Conservation (phyloP, 2,329 filamentous ascomycete genomes). For the Drechslera avenae region DNA sequence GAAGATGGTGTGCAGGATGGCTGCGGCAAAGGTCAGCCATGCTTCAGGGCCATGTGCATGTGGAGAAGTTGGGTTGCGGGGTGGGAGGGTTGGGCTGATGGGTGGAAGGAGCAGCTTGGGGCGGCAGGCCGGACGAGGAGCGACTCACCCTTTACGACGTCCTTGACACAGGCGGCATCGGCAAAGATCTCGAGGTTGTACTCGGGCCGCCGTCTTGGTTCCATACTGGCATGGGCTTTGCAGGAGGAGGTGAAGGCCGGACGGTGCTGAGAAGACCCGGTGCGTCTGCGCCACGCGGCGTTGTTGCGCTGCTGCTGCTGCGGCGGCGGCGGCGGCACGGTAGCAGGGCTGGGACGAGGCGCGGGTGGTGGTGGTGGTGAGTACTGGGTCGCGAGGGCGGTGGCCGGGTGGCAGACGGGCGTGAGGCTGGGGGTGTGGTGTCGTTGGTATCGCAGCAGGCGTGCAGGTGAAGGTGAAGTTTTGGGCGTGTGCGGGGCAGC, state of each 20-base stretch:
- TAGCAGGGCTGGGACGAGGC: not conserved
- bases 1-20: slow-evolving; percentile 95
- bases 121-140: too few species aligned
- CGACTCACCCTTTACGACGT: slow-evolving; percentile 83
- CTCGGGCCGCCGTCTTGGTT: slow-evolving; percentile 73
- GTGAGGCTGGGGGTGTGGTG: not conserved
- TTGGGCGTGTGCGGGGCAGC: slow-evolving; percentile 20
- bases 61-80: slow-evolving; percentile 14
- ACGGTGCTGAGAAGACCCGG: slow-evolving; percentile 14
- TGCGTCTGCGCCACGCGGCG: slow-evolving; percentile 19
- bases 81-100: slow-evolving; percentile 8
- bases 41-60: slow-evolving; percentile 8
- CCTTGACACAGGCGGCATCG: slow-evolving; percentile 85
- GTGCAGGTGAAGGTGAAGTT: slow-evolving; percentile 18
- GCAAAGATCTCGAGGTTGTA: slow-evolving; percentile 94
- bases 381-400: not conserved
- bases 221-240: slow-evolving; percentile 56
- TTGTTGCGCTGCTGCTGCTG: slow-evolving; percentile 13
- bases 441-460: slow-evolving; percentile 7
- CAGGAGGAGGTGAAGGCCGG: slow-evolving; percentile 3
- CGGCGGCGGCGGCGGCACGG: slow-evolving; percentile 1
- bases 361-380: not conserved
- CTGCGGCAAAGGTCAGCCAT: slow-evolving; percentile 53
- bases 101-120: slow-evolving; percentile 5
- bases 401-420: not conserved